These are phyloP conservation scores for Oldenlandia corymbosa DNA, from an alignment of 257 asterid genomes.

Conservation along the genomic window DNA sequence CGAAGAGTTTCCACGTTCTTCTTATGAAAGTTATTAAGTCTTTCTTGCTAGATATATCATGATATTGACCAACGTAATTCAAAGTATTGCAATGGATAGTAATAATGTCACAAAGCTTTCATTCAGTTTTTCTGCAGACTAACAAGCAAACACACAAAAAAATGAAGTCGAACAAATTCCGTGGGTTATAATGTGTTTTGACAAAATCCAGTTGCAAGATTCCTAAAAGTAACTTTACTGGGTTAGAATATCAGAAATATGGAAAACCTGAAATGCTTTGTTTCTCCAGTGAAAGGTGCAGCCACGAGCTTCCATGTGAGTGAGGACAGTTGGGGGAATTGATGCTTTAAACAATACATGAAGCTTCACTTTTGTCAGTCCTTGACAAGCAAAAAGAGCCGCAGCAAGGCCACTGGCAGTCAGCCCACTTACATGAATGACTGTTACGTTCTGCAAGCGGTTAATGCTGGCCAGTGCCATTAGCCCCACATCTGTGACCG, in stretches of 20 bases:
- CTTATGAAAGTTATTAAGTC: too few species aligned
- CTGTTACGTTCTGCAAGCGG: conserved; percentile 22
- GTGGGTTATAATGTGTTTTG: neutral
- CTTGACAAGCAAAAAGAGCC: conserved; percentile 24
- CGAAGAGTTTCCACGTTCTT: neutral
- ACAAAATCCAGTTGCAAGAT: neutral
- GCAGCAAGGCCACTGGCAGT: conserved; percentile 28
- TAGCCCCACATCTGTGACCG: conserved; percentile 31
- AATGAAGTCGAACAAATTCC: neutral
- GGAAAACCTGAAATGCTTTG: conserved; percentile 20
- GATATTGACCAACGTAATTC: neutral
- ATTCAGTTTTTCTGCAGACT: neutral
- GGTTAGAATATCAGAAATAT: neutral
- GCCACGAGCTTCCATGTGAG: conserved; percentile 24
- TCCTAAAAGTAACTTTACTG: neutral
- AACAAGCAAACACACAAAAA: neutral
- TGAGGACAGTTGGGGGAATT: conserved; percentile 16
- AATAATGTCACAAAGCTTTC: neutral
- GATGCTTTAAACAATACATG: conserved; percentile 19
- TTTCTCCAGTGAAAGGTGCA: conserved; percentile 34
- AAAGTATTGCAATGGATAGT: neutral
- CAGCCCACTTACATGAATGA: conserved; percentile 24
- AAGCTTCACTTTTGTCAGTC: conserved; percentile 29
- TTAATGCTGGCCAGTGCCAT: conserved; percentile 25
- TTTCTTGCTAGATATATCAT: neutral